Evolutionary conservation across 495 filamentous ascomycete genomes (phyloP).

Genomic region (Hypoxylon fragiforme): DNA sequence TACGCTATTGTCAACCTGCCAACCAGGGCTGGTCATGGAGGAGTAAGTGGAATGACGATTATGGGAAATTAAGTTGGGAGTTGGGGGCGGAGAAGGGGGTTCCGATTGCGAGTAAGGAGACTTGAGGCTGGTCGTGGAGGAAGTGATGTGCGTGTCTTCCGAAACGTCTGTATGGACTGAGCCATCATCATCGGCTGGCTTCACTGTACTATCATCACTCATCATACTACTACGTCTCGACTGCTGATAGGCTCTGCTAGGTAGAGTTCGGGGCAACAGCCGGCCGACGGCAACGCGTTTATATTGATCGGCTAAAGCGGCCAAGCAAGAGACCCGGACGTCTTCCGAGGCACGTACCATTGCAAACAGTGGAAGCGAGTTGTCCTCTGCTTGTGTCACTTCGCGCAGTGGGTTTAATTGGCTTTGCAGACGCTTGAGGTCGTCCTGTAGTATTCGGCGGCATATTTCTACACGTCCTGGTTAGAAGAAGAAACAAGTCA

Average conservation of each 20-base stretch:
- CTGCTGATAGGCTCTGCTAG: constrained; percentile 29
- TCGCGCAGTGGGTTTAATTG: constrained; percentile 30
- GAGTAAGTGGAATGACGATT: constrained; percentile 29
- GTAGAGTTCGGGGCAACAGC: constrained; percentile 37
- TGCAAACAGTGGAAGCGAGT: constrained; percentile 38
- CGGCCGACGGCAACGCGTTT: constrained; percentile 42
- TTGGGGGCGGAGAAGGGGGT: constrained; percentile 44
- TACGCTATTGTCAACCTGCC: constrained; percentile 42
- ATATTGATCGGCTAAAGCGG: constrained; percentile 43
- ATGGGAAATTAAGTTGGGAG: constrained; percentile 38
- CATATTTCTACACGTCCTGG: constrained; percentile 28
- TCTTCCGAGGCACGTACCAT: constrained; percentile 38
- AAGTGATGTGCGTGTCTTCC: constrained; percentile 16
- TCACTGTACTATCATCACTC: constrained; percentile 6
- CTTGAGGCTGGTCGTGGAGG: constrained; percentile 19
- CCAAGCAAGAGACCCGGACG: constrained; percentile 35
- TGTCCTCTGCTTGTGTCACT: constrained; percentile 14
- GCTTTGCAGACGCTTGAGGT: constrained; percentile 35
- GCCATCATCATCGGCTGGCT: background rate
- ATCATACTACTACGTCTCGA: constrained; percentile 10
- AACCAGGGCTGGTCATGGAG: constrained; percentile 6
- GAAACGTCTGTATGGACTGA: constrained; percentile 13
- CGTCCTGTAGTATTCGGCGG: constrained; percentile 26
- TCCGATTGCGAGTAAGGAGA: constrained; percentile 35
- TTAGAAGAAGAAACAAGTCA: constrained; percentile 6